Base-by-base conservation (phyloP, 345 rosid species). In the Brassica cretica region DNA sequence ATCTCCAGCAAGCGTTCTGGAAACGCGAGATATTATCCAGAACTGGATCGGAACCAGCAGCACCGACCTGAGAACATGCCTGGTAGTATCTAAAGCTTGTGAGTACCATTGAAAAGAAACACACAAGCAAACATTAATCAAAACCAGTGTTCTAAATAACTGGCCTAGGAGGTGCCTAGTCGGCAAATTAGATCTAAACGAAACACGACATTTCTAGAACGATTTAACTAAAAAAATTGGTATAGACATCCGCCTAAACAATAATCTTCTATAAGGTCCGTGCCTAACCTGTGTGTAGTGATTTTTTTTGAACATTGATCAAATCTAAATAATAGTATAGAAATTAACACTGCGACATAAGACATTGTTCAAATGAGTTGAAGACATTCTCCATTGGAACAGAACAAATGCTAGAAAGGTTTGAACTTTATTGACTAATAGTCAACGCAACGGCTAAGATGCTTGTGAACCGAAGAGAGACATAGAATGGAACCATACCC, bases 1-100 rank as follows among this genome's bases (percentile, higher is more conserved):
- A 94, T 85, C 98, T 89, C 97, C 97, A 94, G 84, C 90, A 92
- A 6, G 97, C 97, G 77, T 92, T 90, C 82, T 81, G 89, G 78
- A 94, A 92, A 66, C 74, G 80, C 15, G 89, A 82, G 76, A 87
- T 35, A 82, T 80, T 88, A 76, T 81, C 87, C 24, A 80, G 71
- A 64, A 90, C 18, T 4, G 97, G 90, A 81, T 94, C 96, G 74
- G 97, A 85, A 32, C 88, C 97, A 76, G 92, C 86, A 68, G 97
- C 93, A 83, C 89, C 95, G 81, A 82, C 90, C 85, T 84, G 78
- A 60, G 89, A 80, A 74, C 89, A 88, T 70, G 93, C 98, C 98
- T 94, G 82, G 61, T 24, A 66, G 74, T 79, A 81, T 69, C 68
- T 79, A 44, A 77, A 78, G 59, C 78, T 72, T 64, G 82, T 80